Evolutionary conservation across 1,284 basidiomycete genomes (phyloP), one percentile per base, ranked within the genome.

Genomic region (Ceratobasidium theobromae): DNA sequence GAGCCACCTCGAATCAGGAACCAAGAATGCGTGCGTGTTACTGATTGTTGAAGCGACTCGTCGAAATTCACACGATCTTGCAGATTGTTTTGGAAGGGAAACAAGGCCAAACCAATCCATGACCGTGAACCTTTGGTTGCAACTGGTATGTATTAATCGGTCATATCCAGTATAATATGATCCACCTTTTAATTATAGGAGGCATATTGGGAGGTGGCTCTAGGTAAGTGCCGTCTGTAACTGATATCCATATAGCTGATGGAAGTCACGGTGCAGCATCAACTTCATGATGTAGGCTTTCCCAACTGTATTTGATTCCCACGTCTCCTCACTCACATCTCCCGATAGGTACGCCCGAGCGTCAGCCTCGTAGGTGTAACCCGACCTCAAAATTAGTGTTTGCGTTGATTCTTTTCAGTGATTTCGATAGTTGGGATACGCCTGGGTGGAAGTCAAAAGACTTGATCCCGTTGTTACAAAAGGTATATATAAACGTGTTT

Each of bases 391-490:
- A 30, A 11, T 38, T 33, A 53, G 30, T 53, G 5, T 52, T 12
- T 3, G 4, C 4, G 11, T 30, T 32, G 5, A 32, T 33, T 30
- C 6, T 28, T 18, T 27, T 1, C 25, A 64, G 58, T 16, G 58
- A 64, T 28, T 64, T 64, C 27, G 58, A 64, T 30, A 48, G 52
- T 33, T 64, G 58, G 58, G 52, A 64, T 8, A 52, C 58, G 11
- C 46, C 23, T 12, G 58, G 58, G 9, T 64, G 58, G 58, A 23
- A 14, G 16, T 27, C 46, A 4, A 38, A 52, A 12, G 58, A 64
- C 32, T 14, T 64, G 25, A 27, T 64, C 4, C 58, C 58, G n/a
- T 23, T 64, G 33, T 21, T 64, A 5, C 21, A 43, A 41, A 64
- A 64, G 58, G 58, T 52, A 21, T n/a, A n/a, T n/a, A 45, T 8